Conservation (phyloP, 169 alveolate species). For the Plasmodium inui region DNA sequence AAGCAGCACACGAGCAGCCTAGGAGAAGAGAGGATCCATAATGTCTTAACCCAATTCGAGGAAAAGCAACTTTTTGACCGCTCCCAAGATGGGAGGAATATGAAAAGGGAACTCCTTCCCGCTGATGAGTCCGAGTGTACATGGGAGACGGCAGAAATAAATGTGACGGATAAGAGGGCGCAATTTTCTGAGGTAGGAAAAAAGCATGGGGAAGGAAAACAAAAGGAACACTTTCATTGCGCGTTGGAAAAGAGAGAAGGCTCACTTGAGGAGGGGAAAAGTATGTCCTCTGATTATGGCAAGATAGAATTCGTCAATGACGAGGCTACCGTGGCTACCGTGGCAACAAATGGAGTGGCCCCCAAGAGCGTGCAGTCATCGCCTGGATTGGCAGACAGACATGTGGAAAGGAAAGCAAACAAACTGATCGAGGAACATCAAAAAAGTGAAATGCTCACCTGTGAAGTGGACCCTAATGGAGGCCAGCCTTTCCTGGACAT, state of each 20-base stretch:
- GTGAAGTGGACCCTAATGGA: slow-evolving; percentile 1
- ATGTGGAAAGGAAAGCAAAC: not conserved
- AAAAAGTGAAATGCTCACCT: not conserved
- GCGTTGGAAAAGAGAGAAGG: not conserved
- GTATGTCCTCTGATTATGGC: no score
- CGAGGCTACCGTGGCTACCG: not conserved
- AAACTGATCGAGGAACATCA: not conserved
- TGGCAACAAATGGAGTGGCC: not conserved
- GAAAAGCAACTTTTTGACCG: not conserved
- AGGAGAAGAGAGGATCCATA: not conserved
- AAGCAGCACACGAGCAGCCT: not conserved
- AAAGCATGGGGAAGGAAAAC: not conserved
- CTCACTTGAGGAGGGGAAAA: not conserved
- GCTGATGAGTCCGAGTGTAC: not conserved
- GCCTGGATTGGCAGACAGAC: not conserved
- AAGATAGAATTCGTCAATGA: not conserved
- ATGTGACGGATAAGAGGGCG: not conserved
- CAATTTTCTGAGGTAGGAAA: not conserved
- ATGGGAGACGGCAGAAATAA: not conserved
- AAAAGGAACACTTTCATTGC: not conserved
- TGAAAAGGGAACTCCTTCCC: not conserved
- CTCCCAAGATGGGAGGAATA: not conserved
- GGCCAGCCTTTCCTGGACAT: slow-evolving; percentile 12
- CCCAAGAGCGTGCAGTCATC: not conserved
- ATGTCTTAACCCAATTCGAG: not conserved